Base-by-base conservation (phyloP, 2,329 filamentous ascomycete genomes). In the Fusarium siculi region DNA sequence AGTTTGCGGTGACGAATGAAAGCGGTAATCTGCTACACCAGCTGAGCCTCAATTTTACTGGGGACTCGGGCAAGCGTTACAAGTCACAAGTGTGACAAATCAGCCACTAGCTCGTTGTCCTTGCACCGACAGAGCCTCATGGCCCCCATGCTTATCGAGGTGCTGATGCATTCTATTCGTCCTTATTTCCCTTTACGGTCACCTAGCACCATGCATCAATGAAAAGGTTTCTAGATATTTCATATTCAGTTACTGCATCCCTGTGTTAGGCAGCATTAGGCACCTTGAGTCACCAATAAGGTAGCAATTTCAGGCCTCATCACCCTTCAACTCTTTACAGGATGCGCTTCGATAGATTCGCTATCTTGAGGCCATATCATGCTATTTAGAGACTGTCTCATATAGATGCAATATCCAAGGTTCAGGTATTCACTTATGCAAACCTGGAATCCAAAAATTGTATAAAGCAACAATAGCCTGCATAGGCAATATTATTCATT, bases 401-500 rank as follows among this genome's bases (percentile, higher is more conserved):
- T 10, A 1, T 30, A 30, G 9, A 4, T 44, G 11, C 23, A 44
- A 46, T 19, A 46, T 8, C 3, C 11, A 14, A 46, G 7, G 11
- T 28, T 28, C 11, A 21, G 23, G 11, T 12, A 9, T 46, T 28
- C 5, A 21, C 2, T 4, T 28, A 46, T 7, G 4, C 0, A 4
- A 28, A 46, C 12, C 11, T 2, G 21, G 9, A 15, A 21, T 25
- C 6, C 25, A 25, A 25, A 25, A 25, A 19, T 3, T 21, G 3
- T 9, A 21, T 46, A 21, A 46, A 46, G 5, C 9, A 46, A 0
- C 0, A 0, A 21, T 21, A 21, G 25, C 25, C 25, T 28, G 3
- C 12, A 21, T 21, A 10, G 0, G 0, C 1, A 21, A 47, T 21
- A 7, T 10, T 0, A 10, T 28, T 10, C 44, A 21, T 10, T 16